These are phyloP conservation scores for Backusella mclennaniae DNA, from an alignment of 192 early-diverging fungal species.

Conservation along the genomic window DNA sequence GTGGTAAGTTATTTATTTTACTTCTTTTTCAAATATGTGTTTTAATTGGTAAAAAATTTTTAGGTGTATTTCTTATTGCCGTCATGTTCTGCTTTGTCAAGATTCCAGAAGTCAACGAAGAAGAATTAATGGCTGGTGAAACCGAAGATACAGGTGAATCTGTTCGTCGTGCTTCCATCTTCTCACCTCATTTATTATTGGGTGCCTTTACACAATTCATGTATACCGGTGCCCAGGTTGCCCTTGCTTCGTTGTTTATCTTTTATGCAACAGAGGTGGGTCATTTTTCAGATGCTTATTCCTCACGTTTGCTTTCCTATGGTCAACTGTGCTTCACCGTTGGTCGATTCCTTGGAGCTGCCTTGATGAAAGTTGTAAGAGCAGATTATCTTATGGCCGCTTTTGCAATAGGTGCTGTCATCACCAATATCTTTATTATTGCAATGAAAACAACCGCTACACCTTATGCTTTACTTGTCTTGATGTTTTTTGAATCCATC, in stretches of 20 bases:
- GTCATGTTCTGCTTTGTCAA: constrained; percentile 26
- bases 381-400: constrained; percentile 20
- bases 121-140: constrained; percentile 37
- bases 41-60: background rate
- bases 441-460: constrained; percentile 13
- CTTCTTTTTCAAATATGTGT: background rate
- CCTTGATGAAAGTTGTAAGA: constrained; percentile 11
- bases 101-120: constrained; percentile 41
- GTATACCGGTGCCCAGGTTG: constrained; percentile 35
- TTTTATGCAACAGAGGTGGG: constrained; percentile 29
- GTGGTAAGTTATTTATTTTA: constrained; percentile 13
- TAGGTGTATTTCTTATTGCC: constrained; percentile 32
- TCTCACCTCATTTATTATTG: constrained; percentile 26
- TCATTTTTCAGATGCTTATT: constrained; percentile 7
- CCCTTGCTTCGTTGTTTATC: constrained; percentile 32
- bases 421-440: constrained; percentile 26
- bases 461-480: constrained; percentile 25
- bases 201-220: constrained; percentile 31
- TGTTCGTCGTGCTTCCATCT: constrained; percentile 22
- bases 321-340: constrained; percentile 32
- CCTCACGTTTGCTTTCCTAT: constrained; percentile 21
- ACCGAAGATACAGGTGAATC: constrained; percentile 5
- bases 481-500: constrained; percentile 37
- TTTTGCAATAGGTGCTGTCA: constrained; percentile 7
- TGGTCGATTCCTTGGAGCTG: constrained; percentile 30